phyloP scores from a whole-genome alignment of 345 rosid species.

The Kernera saxatilis region DNA sequence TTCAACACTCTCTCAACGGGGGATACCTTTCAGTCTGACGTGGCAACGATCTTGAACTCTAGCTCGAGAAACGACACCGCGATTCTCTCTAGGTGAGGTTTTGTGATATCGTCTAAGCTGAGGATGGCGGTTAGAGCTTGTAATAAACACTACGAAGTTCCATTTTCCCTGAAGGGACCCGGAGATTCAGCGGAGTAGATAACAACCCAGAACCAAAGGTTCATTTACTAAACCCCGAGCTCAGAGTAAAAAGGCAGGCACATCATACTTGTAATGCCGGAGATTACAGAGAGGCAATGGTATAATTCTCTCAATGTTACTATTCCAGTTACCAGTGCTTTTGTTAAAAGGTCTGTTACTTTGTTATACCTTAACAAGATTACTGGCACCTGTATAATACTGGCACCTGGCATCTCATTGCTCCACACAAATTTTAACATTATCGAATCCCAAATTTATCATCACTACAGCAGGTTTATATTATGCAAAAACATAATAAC shows the following conservation, averaged over 20 bases:
- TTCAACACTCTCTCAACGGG: neutral
- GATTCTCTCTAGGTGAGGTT: neutral
- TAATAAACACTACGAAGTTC: too few species aligned
- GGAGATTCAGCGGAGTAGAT: too few species aligned
- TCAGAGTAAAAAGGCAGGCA: too few species aligned
- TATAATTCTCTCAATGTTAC: neutral
- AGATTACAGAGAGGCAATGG: neutral
- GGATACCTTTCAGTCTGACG: too few species aligned
- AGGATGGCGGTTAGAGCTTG: neutral
- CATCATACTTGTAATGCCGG: neutral
- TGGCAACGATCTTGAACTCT: neutral
- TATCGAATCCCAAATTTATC: too few species aligned
- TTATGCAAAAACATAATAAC: neutral
- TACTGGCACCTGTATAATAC: too few species aligned
- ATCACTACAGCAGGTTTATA: neutral
- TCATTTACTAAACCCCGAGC: neutral
- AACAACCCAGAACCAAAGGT: neutral
- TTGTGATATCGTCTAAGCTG: neutral
- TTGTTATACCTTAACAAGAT: too few species aligned
- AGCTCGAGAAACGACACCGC: neutral
- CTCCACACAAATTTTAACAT: neutral
- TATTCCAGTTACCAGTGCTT: neutral
- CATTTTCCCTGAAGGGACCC: too few species aligned
- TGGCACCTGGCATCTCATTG: too few species aligned
- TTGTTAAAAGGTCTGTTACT: neutral